Evolutionary conservation across 495 filamentous ascomycete species (phyloP).

Genomic region (Jackrogersella multiformis): DNA sequence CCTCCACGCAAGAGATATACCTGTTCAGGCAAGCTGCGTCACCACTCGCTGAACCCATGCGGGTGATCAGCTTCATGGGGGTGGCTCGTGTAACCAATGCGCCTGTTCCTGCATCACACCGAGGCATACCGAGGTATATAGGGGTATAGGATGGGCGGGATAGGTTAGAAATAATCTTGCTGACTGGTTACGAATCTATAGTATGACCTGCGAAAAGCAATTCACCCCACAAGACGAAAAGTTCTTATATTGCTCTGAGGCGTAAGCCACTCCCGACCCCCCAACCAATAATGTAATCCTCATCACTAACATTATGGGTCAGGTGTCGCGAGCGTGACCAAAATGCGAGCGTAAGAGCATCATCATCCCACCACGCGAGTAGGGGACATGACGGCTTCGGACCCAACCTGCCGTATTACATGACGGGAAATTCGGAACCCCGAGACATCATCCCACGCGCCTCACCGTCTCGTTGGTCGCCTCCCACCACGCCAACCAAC

Average conservation of each 20-base stretch:
- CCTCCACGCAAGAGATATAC: constrained; percentile 36
- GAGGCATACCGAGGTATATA: constrained; percentile 10
- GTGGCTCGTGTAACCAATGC: constrained; percentile 44
- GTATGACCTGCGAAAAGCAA: constrained; percentile 64
- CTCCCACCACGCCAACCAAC: constrained; percentile 53
- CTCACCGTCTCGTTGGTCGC: constrained; percentile 58
- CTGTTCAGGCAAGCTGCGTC: constrained; percentile 50
- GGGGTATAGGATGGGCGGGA: too few relatives aligned
- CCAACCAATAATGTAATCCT: constrained; percentile 37
- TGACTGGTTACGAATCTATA: constrained; percentile 41
- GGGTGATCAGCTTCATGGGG: constrained; percentile 53
- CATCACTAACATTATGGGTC: constrained; percentile 27
- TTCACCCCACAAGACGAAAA: constrained; percentile 56
- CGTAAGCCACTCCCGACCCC: constrained; percentile 47
- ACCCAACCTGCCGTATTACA: constrained; percentile 50
- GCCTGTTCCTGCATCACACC: constrained; percentile 56
- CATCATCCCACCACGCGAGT: constrained; percentile 42
- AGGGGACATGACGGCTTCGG: constrained; percentile 38
- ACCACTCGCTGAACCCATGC: constrained; percentile 48
- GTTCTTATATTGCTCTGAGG: constrained; percentile 59
- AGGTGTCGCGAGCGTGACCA: constrained; percentile 60
- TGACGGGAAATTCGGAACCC: constrained; percentile 51
- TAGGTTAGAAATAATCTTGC: constrained; percentile 22
- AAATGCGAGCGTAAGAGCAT: constrained; percentile 38
- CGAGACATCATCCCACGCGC: constrained; percentile 62